These are phyloP conservation scores for Fusarium solani-melongenae DNA, from an alignment of 2,329 filamentous ascomycete species.

Conservation along the genomic window DNA sequence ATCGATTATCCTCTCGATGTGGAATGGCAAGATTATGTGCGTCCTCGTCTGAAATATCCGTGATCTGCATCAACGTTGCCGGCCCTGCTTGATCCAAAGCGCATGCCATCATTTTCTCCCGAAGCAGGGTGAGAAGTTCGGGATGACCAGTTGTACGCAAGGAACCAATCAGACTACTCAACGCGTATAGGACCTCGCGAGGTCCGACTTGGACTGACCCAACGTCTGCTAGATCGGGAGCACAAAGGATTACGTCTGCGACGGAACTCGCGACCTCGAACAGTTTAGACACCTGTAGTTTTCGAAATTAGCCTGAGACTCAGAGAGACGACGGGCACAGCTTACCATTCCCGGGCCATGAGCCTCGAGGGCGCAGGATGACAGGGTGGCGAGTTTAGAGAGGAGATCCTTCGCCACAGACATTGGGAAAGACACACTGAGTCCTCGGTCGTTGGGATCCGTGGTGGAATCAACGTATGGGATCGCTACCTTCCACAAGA, in stretches of 20 bases:
- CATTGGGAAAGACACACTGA: constrained; percentile 20
- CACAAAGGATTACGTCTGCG: constrained; percentile 25
- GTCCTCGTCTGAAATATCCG: constrained; percentile 6
- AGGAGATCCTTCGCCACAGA: constrained; percentile 21
- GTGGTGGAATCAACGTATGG: constrained; percentile 13
- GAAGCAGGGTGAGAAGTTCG: constrained; percentile 1
- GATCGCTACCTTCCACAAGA: constrained; percentile 25
- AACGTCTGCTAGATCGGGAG: constrained; percentile 17
- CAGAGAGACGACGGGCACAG: fast-evolving
- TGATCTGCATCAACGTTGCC: constrained; percentile 6
- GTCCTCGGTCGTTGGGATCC: constrained; percentile 11
- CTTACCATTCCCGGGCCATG: constrained; percentile 23
- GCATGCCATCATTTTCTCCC: constrained; percentile 25
- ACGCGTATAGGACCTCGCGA: constrained; percentile 10
- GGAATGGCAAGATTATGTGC: background rate
- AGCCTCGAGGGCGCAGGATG: constrained; percentile 16
- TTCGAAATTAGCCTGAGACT: background rate
- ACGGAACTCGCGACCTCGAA: constrained; percentile 28
- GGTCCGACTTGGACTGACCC: constrained; percentile 11
- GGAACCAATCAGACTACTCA: constrained; percentile 16
- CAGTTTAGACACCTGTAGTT: constrained; percentile 11
- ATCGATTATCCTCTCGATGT: background rate
- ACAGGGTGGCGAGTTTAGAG: constrained; percentile 13
- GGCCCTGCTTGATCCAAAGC: constrained; percentile 11
- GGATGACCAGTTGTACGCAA: constrained; percentile 14